Conservation (phyloP, 768 basidiomycete genomes). For the Mycena vulgaris region DNA sequence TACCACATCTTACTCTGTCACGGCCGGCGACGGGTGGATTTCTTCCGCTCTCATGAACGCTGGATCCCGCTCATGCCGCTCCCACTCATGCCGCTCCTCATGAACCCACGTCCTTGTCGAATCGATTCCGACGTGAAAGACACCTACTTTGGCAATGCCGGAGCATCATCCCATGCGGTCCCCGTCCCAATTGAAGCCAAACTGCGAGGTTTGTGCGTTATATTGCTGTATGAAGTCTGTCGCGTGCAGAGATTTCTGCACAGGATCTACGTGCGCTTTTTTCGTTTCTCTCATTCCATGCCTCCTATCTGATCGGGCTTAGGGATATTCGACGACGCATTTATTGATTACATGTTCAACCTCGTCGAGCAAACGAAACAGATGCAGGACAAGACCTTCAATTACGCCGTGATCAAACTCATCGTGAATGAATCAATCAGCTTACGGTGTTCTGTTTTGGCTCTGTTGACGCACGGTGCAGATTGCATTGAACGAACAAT, state of each 20-base stretch:
- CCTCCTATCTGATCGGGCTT: constrained; percentile 13
- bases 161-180: constrained; percentile 52
- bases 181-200: constrained; percentile 88
- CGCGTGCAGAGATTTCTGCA: constrained; percentile 85
- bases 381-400: constrained; percentile 92
- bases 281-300: constrained; percentile 25
- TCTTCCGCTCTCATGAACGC: constrained; percentile 85
- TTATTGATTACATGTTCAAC: constrained; percentile 92
- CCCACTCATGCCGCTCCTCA: constrained; percentile 83
- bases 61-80: constrained; percentile 90
- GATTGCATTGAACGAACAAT: constrained; percentile 97
- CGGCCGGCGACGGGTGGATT: constrained; percentile 77
- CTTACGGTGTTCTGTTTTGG: no score
- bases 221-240: constrained; percentile 93
- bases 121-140: constrained; percentile 84
- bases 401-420: constrained; percentile 95
- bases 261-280: constrained; percentile 80
- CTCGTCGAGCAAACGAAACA: constrained; percentile 93
- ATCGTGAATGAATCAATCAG: constrained; percentile 87
- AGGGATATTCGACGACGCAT: constrained; percentile 87
- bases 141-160: constrained; percentile 63
- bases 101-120: constrained; percentile 90
- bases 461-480: constrained; percentile 49
- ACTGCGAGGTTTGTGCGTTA: constrained; percentile 78
- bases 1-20: constrained; percentile 84